Evolutionary conservation across 108 stramenopile genomes (phyloP).

Genomic region (Aurantiochytrium sp.): DNA sequence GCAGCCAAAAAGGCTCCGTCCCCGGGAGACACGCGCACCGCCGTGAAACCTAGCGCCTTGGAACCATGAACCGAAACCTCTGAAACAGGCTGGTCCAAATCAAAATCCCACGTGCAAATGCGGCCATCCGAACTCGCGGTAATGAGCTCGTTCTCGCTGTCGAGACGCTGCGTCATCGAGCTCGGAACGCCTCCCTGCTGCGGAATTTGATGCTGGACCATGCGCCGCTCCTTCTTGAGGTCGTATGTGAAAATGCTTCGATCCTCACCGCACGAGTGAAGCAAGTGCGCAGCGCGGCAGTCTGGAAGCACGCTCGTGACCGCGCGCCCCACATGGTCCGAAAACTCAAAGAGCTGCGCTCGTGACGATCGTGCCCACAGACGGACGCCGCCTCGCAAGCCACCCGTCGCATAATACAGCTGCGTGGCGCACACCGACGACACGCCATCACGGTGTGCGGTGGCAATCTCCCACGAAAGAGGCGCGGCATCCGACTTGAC

Average conservation of each 20-base stretch:
- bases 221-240: background rate
- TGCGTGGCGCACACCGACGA: background rate
- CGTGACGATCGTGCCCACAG: background rate
- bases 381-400: background rate
- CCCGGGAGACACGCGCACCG: background rate
- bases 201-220: background rate
- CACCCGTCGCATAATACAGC: background rate
- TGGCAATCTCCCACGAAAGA: background rate
- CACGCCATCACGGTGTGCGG: background rate
- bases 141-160: slow-evolving; percentile 43
- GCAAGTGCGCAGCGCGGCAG: background rate
- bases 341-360: background rate
- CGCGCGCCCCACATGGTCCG: background rate
- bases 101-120: slow-evolving; percentile 42
- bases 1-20: background rate
- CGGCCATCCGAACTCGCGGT: slow-evolving; percentile 35
- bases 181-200: slow-evolving; percentile 24
- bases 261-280: background rate
- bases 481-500: background rate
- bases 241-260: slow-evolving; percentile 13
- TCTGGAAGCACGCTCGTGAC: background rate
- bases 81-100: slow-evolving; percentile 36
- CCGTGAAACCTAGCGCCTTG: background rate
- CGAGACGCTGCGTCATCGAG: slow-evolving; percentile 40
- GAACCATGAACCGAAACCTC: background rate